Evolutionary conservation across 495 filamentous ascomycete genomes (phyloP), one percentile per base, ranked within the genome.

Genomic region (Trichoderma reesei): DNA sequence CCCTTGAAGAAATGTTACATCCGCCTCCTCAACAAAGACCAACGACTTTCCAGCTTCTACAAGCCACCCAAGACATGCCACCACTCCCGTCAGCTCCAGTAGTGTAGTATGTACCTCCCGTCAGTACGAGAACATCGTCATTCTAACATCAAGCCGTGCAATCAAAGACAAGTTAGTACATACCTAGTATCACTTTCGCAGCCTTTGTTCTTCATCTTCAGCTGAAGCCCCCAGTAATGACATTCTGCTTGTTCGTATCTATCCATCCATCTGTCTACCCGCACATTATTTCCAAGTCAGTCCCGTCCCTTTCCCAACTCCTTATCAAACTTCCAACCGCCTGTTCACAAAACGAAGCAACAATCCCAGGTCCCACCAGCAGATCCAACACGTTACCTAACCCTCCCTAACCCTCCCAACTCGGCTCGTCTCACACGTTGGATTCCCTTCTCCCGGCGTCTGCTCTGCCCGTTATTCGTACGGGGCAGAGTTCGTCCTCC

Each of bases 331-430:
- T 18, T 48, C 44, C 18, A 7, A 48, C 26, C 26, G 26, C 26
- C 26, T 26, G 26, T 26, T 26, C 26, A 26, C 26, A 26, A 26
- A 26, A 26, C 26, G 26, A 48, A 48, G 44, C 44, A 48, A 48
- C 44, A 48, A 48, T 48, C n/a, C 44, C 44, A 48, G 44, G 44
- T 48, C 20, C 44, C 44, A 48, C 44, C n/a, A 48, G 9, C 44
- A 13, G 18, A 18, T 48, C 44, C 16, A 48, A 18, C 44, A 48
- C 18, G 44, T 48, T 48, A 48, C 44, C n/a, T 48, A 26, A n/a
- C 42, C n/a, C n/a, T 16, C 41, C 41, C 41, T 16, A 26, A 26
- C 11, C n/a, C 18, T 48, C 44, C 44, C 44, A 48, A 48, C 44
- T 18, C 16, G 8, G 44, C 44, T 18, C n/a, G 18, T 48, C 44